phyloP scores from a whole-genome alignment of 1,284 basidiomycete species.

The Mycena citricolor region DNA sequence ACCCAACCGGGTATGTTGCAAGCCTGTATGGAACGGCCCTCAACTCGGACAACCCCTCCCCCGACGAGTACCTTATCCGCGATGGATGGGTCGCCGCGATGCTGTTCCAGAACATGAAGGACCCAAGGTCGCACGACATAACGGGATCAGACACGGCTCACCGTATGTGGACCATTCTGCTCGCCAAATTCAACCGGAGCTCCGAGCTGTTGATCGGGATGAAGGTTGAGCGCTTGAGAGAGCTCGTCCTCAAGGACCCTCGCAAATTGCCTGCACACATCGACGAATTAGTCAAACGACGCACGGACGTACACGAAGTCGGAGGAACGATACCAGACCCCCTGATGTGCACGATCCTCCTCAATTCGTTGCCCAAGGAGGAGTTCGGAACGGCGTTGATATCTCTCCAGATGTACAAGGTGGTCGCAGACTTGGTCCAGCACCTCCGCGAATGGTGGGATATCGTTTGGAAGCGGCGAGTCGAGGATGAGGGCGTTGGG shows the following conservation, averaged over 20 bases:
- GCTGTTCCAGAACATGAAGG: constrained; percentile 9
- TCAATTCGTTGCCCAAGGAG: constrained; percentile 1
- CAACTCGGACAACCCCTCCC: too few species aligned
- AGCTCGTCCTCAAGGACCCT: background rate
- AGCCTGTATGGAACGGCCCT: too few species aligned
- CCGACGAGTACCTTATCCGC: background rate
- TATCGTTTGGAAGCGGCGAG: background rate
- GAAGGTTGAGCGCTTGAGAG: background rate
- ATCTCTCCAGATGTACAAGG: background rate
- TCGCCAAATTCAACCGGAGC: constrained; percentile 1
- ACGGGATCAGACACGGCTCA: constrained; percentile 3
- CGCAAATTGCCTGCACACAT: constrained; percentile 4
- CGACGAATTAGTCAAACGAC: background rate
- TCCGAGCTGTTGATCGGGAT: constrained; percentile 1
- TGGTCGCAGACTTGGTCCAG: background rate
- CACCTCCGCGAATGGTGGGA: background rate
- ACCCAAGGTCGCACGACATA: background rate
- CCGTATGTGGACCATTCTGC: constrained; percentile 1
- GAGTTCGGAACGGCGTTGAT: constrained; percentile 5
- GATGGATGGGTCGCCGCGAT: too few species aligned
- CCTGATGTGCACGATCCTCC: constrained; percentile 7
- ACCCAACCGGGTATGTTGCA: too few species aligned
- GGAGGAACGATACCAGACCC: background rate
- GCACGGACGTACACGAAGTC: background rate
- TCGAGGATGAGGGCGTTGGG: background rate